These are phyloP conservation scores for Daldinia eschscholtzii DNA, from an alignment of 2,329 filamentous ascomycete species.

Conservation along the genomic window DNA sequence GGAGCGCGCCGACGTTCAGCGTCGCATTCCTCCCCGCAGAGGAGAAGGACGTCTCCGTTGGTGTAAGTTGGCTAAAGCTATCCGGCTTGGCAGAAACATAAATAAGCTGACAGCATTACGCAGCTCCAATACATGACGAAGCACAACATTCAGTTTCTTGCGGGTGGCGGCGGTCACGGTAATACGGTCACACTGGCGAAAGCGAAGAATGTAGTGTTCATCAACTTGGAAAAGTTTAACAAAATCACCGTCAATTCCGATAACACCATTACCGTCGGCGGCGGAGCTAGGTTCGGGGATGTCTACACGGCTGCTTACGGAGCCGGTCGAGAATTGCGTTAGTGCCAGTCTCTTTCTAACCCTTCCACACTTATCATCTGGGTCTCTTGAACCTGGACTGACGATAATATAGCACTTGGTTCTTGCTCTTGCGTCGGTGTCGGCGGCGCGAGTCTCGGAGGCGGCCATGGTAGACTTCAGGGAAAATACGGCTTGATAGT, in stretches of 20 bases:
- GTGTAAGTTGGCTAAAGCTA: constrained; percentile 23
- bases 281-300: constrained; percentile 22
- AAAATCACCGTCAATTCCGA: constrained; percentile 28
- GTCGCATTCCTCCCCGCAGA: constrained; percentile 32
- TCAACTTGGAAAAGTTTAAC: constrained; percentile 35
- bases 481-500: constrained; percentile 58
- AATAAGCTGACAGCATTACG: background rate
- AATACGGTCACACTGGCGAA: constrained; percentile 24
- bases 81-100: background rate
- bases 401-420: background rate
- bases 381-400: background rate
- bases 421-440: constrained; percentile 27
- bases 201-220: constrained; percentile 28
- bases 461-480: constrained; percentile 59
- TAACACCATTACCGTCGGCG: constrained; percentile 25
- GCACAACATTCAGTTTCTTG: constrained; percentile 35
- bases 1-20: constrained; percentile 27
- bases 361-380: background rate
- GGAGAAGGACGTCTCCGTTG: constrained; percentile 30
- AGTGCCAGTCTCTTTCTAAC: background rate
- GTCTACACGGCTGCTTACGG: constrained; percentile 23
- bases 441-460: constrained; percentile 54
- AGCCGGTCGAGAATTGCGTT: constrained; percentile 32
- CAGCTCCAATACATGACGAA: constrained; percentile 36
- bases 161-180: constrained; percentile 33